Base-by-base conservation (phyloP, 495 filamentous ascomycete genomes). In the Trypethelium eluteriae region DNA sequence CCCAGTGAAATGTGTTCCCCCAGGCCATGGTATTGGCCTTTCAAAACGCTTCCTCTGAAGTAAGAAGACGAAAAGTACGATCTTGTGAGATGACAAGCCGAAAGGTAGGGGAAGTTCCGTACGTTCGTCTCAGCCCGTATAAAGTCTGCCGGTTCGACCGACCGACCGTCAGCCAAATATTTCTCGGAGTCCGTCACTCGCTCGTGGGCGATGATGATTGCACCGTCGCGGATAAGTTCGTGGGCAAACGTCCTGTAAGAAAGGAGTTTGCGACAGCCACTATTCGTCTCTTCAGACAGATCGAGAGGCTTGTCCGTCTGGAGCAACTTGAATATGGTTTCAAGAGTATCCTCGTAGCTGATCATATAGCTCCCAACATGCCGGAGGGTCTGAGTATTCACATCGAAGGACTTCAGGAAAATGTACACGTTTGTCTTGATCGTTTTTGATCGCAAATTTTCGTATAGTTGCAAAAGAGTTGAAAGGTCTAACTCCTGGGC, bases 1-100 rank as follows among this genome's bases (percentile, higher is more conserved):
- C 76, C 80, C 64, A 79, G 76, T 32, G 81, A 79, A 61, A 86
- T 79, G 70, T 81, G 81, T 47, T 77, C 83, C 62, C 85, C 77
- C 39, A 73, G 39, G 47, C 77, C 77, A 68, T 79, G 77, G 36
- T 66, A 69, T 41, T 69, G 56, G 16, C 71, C 66, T 38, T 72
- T 64, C 6, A 68, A 61, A 18, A 77, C 62, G 9, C 69, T 64
- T 66, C 77, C 77, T 12, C 63, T 63, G 70, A 75, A 78, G 66
- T 69, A 74, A 10, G 74, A 73, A 10, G 71, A 66, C 0, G 70
- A 72, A 65, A 78, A 76, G 64, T 73, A 69, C 68, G 74, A 72
- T 11, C 64, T 38, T 10, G 68, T 73, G 62, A 74, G 70, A 61
- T 69, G 66, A 41, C 74, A 73, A 12, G 47, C 64, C 1, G 67